Conservation (phyloP, 2,329 filamentous ascomycete species). For the Dendryphion nanum region DNA sequence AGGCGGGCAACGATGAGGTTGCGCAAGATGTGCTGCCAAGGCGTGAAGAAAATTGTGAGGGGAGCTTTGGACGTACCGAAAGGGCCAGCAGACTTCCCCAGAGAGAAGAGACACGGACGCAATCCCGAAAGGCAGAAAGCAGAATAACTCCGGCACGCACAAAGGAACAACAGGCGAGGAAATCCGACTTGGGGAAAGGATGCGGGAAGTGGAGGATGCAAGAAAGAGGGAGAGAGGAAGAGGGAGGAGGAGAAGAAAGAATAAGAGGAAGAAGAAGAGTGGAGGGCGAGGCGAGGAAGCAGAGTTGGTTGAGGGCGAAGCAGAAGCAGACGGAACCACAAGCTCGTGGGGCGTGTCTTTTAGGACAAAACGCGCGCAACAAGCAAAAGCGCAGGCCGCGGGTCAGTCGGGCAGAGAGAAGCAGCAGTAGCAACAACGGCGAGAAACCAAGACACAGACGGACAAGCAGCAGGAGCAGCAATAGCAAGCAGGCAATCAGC, state of each 20-base stretch:
- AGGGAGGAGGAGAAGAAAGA: background rate
- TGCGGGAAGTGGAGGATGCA: conserved; percentile 5
- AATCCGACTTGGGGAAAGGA: conserved; percentile 9
- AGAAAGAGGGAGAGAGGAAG: background rate
- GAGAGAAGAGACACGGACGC: conserved; percentile 13
- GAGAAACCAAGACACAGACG: too few relatives aligned
- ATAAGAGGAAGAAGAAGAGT: background rate
- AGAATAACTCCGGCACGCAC: conserved; percentile 33
- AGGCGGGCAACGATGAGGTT: too few relatives aligned
- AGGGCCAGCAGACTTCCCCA: conserved; percentile 14
- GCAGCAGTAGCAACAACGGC: too few relatives aligned
- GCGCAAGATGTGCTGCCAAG: conserved; percentile 7
- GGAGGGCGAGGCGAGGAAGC: background rate
- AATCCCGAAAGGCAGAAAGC: conserved; percentile 19
- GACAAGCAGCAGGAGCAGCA: too few relatives aligned
- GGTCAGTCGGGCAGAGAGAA: too few relatives aligned
- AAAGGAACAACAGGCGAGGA: conserved; percentile 26
- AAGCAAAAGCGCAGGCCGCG: too few relatives aligned
- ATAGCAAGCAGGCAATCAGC: too few relatives aligned
- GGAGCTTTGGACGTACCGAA: conserved; percentile 13
- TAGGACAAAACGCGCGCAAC: too few relatives aligned
- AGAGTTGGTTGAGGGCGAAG: too few relatives aligned
- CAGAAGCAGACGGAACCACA: too few relatives aligned
- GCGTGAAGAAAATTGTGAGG: conserved; percentile 18
- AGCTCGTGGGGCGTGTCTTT: too few relatives aligned